A percentile compares a stretch with the other conserved stretches of the same genome.
Conservation (phyloP, 495 filamentous ascomycete genomes). For the Mytilinidion resinicola region DNA sequence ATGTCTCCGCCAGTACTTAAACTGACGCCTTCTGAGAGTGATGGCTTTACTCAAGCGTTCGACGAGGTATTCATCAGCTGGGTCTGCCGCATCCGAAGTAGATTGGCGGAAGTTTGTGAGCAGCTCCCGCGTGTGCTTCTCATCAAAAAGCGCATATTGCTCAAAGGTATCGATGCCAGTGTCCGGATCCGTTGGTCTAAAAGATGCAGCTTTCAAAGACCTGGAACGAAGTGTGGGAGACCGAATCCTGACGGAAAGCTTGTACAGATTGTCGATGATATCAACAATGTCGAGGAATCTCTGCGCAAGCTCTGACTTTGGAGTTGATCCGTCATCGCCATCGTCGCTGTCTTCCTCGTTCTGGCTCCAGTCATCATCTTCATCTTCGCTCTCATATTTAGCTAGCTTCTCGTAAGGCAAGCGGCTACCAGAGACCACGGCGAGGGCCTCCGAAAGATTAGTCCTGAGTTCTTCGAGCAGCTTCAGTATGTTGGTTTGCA, state of each 20-base stretch:
- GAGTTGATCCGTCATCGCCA: neutral
- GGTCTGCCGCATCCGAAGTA: neutral
- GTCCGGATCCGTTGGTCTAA: constrained; percentile 21
- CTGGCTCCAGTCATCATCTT: constrained; percentile 16
- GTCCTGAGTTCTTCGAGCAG: constrained; percentile 18
- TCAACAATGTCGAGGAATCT: constrained; percentile 23
- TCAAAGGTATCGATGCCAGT: constrained; percentile 25
- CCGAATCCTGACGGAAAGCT: constrained; percentile 23
- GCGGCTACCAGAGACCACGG: constrained; percentile 15
- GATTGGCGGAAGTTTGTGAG: constrained; percentile 5
- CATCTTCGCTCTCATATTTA: constrained; percentile 12
- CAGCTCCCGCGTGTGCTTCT: constrained; percentile 20
- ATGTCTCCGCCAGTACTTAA: constrained; percentile 27
- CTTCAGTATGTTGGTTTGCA: constrained; percentile 23
- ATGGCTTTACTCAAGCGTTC: constrained; percentile 20
- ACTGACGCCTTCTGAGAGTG: constrained; percentile 24
- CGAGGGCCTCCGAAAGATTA: constrained; percentile 17
- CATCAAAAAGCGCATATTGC: constrained; percentile 20
- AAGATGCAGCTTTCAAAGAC: constrained; percentile 25
- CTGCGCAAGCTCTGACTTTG: constrained; percentile 22
- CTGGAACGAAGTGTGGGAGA: constrained; percentile 18
- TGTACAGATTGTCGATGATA: constrained; percentile 27
- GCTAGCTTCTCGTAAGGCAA: constrained; percentile 24
- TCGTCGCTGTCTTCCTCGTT: constrained; percentile 20
- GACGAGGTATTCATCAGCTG: constrained; percentile 11